Evolutionary conservation across 768 basidiomycete genomes (phyloP).

Genomic region (Asterophora parasitica): DNA sequence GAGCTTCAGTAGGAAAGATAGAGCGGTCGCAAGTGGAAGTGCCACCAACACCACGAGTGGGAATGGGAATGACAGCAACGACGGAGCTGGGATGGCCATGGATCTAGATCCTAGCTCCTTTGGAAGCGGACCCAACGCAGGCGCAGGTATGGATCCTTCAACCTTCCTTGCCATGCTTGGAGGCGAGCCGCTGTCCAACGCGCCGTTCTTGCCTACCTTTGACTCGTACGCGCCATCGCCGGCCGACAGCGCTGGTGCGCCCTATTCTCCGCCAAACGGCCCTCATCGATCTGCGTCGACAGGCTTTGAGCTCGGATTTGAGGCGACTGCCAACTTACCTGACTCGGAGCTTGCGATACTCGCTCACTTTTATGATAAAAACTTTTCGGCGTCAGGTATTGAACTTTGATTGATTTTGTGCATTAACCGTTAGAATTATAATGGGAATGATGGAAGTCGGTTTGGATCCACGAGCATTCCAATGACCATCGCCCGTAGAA

Average conservation of each 20-base stretch:
- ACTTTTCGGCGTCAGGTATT: background rate
- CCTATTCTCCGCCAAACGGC: conserved; percentile 6
- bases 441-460: no score
- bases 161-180: conserved; percentile 36
- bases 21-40: background rate
- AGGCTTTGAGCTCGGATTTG: conserved; percentile 4
- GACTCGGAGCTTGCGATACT: conserved; percentile 17
- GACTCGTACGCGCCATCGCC: conserved; percentile 11
- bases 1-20: background rate
- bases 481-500: no score
- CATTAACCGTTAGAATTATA: background rate
- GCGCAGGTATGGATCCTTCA: conserved; percentile 24
- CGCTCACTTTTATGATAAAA: conserved; percentile 17
- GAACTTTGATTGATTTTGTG: background rate
- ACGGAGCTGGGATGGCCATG: conserved; percentile 5
- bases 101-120: conserved; percentile 6
- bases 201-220: conserved; percentile 30
- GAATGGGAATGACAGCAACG: background rate
- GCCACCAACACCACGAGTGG: background rate
- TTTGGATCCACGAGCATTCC: no score
- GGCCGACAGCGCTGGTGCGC: conserved; percentile 1
- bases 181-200: conserved; percentile 35
- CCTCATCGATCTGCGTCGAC: background rate
- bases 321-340: background rate
- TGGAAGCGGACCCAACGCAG: conserved; percentile 9